Conservation (phyloP, 192 early-diverging fungal genomes). For the Endogone sp. region DNA sequence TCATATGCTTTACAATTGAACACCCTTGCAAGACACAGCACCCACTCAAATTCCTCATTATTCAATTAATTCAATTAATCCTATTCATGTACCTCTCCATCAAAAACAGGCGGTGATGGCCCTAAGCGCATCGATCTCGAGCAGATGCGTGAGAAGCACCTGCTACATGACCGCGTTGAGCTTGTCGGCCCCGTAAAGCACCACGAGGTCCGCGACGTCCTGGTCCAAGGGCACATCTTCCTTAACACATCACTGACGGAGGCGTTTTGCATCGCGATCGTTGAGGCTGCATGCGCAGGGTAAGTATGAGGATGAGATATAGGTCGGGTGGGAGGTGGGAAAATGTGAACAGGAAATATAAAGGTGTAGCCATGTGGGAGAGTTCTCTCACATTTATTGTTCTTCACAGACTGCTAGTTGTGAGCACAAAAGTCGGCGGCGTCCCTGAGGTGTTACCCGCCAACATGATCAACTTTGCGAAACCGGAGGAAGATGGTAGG, state of each 20-base stretch:
- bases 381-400: conserved; percentile 9
- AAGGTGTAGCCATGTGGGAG: neutral
- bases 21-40: too few species aligned
- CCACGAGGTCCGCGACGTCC: conserved; percentile 78
- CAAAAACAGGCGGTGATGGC: conserved; percentile 78
- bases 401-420: conserved; percentile 76
- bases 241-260: conserved; percentile 97
- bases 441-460: conserved; percentile 93
- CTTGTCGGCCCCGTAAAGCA: conserved; percentile 83
- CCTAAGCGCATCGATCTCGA: conserved; percentile 94
- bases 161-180: conserved; percentile 89
- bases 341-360: neutral
- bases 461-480: conserved; percentile 90
- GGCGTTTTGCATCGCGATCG: conserved; percentile 98
- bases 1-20: too few species aligned
- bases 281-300: conserved; percentile 96
- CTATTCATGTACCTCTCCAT: neutral
- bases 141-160: conserved; percentile 93
- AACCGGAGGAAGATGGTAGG: conserved; percentile 79
- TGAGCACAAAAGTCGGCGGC: conserved; percentile 94
- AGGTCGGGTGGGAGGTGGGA: neutral
- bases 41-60: too few species aligned
- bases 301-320: conserved; percentile 24
- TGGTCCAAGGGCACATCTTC: conserved; percentile 93
- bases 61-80: conserved; percentile 5